Evolutionary conservation across 2,329 filamentous ascomycete genomes (phyloP), one percentile per base, ranked within the genome.

Genomic region (Curvularia spicifera): DNA sequence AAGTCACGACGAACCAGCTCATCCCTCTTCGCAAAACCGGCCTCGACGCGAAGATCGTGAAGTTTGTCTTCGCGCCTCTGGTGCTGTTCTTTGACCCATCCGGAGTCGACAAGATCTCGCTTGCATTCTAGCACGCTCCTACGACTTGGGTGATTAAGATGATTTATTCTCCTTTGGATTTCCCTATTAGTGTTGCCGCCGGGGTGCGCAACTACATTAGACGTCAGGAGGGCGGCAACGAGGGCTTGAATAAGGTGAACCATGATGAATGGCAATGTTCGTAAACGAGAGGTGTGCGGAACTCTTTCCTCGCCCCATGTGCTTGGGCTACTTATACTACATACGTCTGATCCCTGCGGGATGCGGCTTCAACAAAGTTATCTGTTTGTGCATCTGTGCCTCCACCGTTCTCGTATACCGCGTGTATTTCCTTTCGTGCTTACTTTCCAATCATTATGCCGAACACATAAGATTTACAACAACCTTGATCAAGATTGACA

Each of bases 41-140:
- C 64, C 74, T 72, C 58, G 65, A 72, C 69, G 69, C 72, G 59
- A 72, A 78, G 58, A 68, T 74, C 60, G 73, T 75, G 60, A 67
- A 79, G 64, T 74, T 68, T 64, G 3, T 61, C 62, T 53, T 78
- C 76, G 51, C 76, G 77, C 28, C 79, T 75, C 45, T 73, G 65
- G 35, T 77, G 74, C 18, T 78, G 70, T 37, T 74, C 70, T 47
- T 67, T 58, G 5, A 73, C 71, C 71, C 71, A 74, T 8, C 71
- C 71, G n/a, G 60, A 68, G 35, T 63, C 69, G 9, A 72, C 66
- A 29, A 74, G 66, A 52, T 70, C 67, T n/a, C 69, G 66, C 57
- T 72, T 74, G 61, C 71, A 74, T 47, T 61, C 63, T 22, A 65
- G 58, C 3, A 82, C 71, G 42, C 50, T 77, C 28, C 78, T 74